Evolutionary conservation across 108 stramenopile genomes (phyloP), one percentile per base, ranked within the genome.

Genomic region (Fistulifera solaris): DNA sequence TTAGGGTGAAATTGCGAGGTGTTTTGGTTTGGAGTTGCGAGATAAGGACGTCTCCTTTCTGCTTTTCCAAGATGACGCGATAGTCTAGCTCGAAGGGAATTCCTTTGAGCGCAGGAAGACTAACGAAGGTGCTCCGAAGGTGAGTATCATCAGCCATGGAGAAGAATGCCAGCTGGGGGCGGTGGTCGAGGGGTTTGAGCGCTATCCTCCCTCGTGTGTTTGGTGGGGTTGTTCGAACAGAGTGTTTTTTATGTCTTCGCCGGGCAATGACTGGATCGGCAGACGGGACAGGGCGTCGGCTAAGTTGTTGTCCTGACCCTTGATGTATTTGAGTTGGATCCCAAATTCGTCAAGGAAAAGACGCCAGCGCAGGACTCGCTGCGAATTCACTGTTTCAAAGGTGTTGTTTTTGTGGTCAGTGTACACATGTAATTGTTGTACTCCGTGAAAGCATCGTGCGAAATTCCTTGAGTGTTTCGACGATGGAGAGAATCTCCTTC

Each of bases 341-440:
- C 59, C 53, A 57, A 64, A 68, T 21, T 70, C 71, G 51, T 75
- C 73, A 17, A 79, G 19, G 21, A 66, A 46, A n/a, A 75, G 42
- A 38, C 67, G 53, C 78, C 78, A 80, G 8, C 73, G 42, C 18
- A 69, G 28, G 1, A 75, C 71, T 3, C 73, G 48, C 14, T 63
- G 47, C 18, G 54, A 54, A 6, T 62, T 42, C 15, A 69, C 38
- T 27, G 40, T 60, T 2, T 26, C 1, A 48, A 61, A 69, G 0
- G 63, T 71, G 16, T 72, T 62, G 35, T 78, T 78, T 38, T 59
- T 67, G 54, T 62, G 62, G 35, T 81, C 77, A 27, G 72, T 78
- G 38, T 61, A 65, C 4, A 71, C 41, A 0, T 62, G 26, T 11
- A 75, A 38, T 10, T 56, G 13, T 10, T 45, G 21, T 11, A 21